phyloP scores from a whole-genome alignment of 2,329 filamentous ascomycete genomes.

The Aspergillus versicolor region DNA sequence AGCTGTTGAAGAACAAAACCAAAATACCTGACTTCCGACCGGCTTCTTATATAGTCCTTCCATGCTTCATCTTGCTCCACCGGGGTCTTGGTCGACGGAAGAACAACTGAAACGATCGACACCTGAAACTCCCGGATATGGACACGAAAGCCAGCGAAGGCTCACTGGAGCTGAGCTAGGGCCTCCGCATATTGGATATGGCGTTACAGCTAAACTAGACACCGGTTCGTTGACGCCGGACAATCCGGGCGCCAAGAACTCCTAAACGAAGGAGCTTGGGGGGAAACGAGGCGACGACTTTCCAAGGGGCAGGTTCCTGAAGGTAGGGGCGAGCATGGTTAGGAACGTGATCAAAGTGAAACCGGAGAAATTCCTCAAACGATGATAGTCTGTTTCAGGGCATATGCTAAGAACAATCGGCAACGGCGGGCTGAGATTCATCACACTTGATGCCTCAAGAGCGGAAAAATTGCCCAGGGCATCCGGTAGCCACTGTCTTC shows the following conservation, averaged over 20 bases:
- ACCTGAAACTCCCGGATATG: background rate
- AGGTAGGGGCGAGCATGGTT: background rate
- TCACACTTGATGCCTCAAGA: slow-evolving; percentile 31
- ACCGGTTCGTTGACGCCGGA: background rate
- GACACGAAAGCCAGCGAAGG: background rate
- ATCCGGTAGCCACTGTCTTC: background rate
- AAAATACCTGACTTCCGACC: background rate
- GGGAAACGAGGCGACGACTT: background rate
- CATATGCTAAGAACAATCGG: slow-evolving; percentile 9
- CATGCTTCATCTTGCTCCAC: background rate
- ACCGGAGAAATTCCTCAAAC: slow-evolving; percentile 14
- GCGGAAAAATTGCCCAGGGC: background rate
- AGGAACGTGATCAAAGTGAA: slow-evolving; percentile 2
- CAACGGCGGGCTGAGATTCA: background rate
- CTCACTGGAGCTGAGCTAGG: background rate
- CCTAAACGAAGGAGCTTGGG: background rate
- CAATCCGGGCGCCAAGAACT: background rate
- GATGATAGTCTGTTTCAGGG: slow-evolving; percentile 14
- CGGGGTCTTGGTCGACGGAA: slow-evolving; percentile 1
- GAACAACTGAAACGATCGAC: slow-evolving; percentile 7
- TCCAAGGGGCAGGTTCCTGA: background rate
- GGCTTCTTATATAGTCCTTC: slow-evolving; percentile 11
- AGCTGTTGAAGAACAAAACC: slow-evolving; percentile 12
- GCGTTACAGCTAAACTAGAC: background rate
- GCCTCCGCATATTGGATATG: background rate